Conservation (phyloP, 306 rosid species). For the Sicyos edulis region DNA sequence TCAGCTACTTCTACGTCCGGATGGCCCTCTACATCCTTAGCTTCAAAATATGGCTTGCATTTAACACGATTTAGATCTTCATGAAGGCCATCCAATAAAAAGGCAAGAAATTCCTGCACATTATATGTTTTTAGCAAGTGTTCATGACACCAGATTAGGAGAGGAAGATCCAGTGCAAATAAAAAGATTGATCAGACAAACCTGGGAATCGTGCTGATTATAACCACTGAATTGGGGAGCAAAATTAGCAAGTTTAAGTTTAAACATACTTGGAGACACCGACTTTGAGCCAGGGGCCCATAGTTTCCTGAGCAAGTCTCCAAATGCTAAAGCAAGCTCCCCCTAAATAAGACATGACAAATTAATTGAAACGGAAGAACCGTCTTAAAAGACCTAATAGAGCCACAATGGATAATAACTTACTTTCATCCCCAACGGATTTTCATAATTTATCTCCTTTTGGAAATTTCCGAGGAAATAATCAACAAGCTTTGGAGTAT, state of each 20-base stretch:
- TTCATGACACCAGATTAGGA: constrained; percentile 19
- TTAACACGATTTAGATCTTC: constrained; percentile 87
- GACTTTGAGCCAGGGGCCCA: constrained; percentile 69
- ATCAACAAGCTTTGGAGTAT: constrained; percentile 69
- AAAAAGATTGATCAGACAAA: constrained; percentile 30
- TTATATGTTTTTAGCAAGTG: constrained; percentile 22
- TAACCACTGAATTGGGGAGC: constrained; percentile 80
- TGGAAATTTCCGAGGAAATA: constrained; percentile 69
- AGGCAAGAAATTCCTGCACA: constrained; percentile 85
- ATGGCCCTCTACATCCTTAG: constrained; percentile 64
- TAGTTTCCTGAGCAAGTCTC: constrained; percentile 68
- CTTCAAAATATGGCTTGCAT: constrained; percentile 71
- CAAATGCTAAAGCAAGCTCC: constrained; percentile 84
- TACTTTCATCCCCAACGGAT: constrained; percentile 85
- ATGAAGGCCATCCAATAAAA: constrained; percentile 83
- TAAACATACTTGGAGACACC: constrained; percentile 61
- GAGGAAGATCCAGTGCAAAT: constrained; percentile 18
- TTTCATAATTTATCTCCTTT: constrained; percentile 67
- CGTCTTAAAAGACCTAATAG: constrained; percentile 12
- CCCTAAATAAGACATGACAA: constrained; percentile 43
- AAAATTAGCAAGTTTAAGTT: constrained; percentile 57
- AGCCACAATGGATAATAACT: constrained; percentile 9
- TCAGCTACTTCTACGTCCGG: constrained; percentile 72
- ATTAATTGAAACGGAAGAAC: background rate
- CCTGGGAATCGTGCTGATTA: constrained; percentile 93